Evolutionary conservation across 2,329 filamentous ascomycete species (phyloP).

Genomic region (Thermothelomyces thermophilus): DNA sequence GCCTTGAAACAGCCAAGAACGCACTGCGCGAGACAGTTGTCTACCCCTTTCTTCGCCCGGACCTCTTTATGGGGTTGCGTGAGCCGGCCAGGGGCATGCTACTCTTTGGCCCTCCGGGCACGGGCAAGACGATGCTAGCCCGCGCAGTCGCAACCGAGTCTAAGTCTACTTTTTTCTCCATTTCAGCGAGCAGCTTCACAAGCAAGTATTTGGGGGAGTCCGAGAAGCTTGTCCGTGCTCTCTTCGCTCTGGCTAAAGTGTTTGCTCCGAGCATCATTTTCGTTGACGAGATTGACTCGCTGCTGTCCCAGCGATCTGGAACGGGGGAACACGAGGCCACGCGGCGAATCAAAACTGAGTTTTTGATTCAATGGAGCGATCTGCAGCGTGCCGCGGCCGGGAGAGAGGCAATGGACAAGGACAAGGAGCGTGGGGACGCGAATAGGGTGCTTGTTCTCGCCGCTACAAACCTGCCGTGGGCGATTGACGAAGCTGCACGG

Average conservation of each 20-base stretch:
- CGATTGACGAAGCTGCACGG: constrained; percentile 91
- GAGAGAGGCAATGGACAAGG: constrained; percentile 58
- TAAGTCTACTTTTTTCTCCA: constrained; percentile 92
- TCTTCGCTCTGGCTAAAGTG: constrained; percentile 83
- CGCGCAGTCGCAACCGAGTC: constrained; percentile 92
- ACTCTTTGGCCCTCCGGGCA: constrained; percentile 93
- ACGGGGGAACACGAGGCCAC: constrained; percentile 89
- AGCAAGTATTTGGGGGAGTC: constrained; percentile 95
- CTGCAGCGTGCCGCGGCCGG: constrained; percentile 87
- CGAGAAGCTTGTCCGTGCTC: constrained; percentile 87
- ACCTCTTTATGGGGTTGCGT: constrained; percentile 90
- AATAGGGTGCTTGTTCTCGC: constrained; percentile 87
- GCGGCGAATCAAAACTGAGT: constrained; percentile 92
- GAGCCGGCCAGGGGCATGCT: constrained; percentile 94
- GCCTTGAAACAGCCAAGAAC: constrained; percentile 81
- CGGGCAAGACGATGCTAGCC: constrained; percentile 96
- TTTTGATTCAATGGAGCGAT: constrained; percentile 95
- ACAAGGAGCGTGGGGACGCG: constrained; percentile 69
- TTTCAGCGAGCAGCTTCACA: constrained; percentile 87
- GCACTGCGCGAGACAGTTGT: constrained; percentile 93
- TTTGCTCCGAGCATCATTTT: constrained; percentile 96
- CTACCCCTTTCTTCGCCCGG: constrained; percentile 90
- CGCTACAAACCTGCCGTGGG: constrained; percentile 94
- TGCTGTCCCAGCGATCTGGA: constrained; percentile 77
- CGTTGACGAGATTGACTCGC: constrained; percentile 94